A percentile compares a stretch with the other conserved stretches of the same genome.
Evolutionary conservation across 2,329 filamentous ascomycete species (phyloP).

Genomic region (Cercospora nicotianae): DNA sequence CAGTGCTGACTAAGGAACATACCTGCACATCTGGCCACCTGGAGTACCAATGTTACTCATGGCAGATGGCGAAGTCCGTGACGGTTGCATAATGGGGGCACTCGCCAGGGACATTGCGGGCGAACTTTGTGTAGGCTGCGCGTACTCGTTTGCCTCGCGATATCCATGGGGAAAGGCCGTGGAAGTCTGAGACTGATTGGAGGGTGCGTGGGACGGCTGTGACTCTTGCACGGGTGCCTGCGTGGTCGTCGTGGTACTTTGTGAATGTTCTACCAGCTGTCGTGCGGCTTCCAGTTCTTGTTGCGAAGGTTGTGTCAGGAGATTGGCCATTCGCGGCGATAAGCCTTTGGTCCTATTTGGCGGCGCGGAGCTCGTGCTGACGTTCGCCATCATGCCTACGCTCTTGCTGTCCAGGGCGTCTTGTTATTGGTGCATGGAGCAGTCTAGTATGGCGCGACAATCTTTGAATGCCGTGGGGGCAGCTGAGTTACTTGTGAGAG

Average conservation of each 20-base stretch:
- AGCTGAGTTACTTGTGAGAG: neutral
- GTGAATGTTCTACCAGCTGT: constrained; percentile 50
- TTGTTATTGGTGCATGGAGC: constrained; percentile 20
- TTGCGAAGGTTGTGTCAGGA: constrained; percentile 43
- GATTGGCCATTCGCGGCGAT: constrained; percentile 24
- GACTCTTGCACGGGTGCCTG: constrained; percentile 21
- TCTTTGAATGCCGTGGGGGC: neutral
- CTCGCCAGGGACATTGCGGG: neutral
- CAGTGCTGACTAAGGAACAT: constrained; percentile 34
- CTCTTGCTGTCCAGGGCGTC: neutral
- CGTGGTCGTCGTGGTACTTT: constrained; percentile 32
- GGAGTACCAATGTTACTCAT: constrained; percentile 10
- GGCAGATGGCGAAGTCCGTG: constrained; percentile 19
- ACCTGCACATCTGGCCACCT: constrained; percentile 71
- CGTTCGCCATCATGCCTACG: constrained; percentile 19
- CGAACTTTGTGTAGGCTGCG: constrained; percentile 1
- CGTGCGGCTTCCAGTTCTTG: constrained; percentile 54
- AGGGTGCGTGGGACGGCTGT: constrained; percentile 17
- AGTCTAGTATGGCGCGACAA: neutral
- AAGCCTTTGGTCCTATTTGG: constrained; percentile 17
- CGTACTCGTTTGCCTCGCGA: constrained; percentile 8
- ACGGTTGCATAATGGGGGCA: constrained; percentile 10
- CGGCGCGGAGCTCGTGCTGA: constrained; percentile 9
- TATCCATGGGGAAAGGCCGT: constrained; percentile 2
- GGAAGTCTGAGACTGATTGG: constrained; percentile 14